Conservation (phyloP, 2,329 filamentous ascomycete genomes). For the Emmonsiellopsis sp. region DNA sequence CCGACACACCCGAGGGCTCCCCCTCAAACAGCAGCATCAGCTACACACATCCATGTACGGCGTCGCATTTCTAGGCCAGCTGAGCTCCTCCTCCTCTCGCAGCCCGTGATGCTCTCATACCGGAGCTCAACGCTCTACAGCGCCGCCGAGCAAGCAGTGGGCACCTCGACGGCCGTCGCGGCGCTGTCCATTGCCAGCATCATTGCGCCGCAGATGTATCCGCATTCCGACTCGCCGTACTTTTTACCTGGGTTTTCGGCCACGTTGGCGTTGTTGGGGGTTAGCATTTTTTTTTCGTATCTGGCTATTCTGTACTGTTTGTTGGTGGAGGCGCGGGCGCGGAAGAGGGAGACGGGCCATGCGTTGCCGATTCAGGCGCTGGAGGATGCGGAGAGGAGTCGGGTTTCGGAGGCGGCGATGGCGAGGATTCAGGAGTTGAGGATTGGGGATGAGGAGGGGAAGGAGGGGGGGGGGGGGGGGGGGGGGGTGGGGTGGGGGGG, state of each 20-base stretch:
- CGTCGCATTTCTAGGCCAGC: not conserved
- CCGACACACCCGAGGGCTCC: not conserved
- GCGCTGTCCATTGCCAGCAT: not conserved
- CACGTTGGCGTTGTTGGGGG: not conserved
- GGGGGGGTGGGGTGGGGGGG: constrained; percentile 19
- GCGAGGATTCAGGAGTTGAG: not conserved
- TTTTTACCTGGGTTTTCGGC: not conserved
- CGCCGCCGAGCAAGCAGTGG: not conserved
- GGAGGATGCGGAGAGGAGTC: not conserved
- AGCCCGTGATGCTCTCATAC: not conserved
- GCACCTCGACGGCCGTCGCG: not conserved
- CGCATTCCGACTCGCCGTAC: not conserved
- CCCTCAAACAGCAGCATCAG: not conserved
- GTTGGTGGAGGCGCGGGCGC: not conserved
- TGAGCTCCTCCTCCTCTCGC: not conserved
- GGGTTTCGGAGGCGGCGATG: not conserved
- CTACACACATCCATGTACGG: not conserved
- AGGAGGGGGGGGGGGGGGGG: constrained; percentile 12
- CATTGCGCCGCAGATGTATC: not conserved
- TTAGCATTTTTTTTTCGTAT: not conserved
- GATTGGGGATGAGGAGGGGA: not conserved
- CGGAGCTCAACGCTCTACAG: not conserved
- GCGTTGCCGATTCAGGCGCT: not conserved
- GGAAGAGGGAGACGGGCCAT: not conserved
- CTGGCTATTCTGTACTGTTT: not conserved